These are phyloP conservation scores for Beverwykella pulmonaria DNA, from an alignment of 495 filamentous ascomycete species.

Conservation along the genomic window DNA sequence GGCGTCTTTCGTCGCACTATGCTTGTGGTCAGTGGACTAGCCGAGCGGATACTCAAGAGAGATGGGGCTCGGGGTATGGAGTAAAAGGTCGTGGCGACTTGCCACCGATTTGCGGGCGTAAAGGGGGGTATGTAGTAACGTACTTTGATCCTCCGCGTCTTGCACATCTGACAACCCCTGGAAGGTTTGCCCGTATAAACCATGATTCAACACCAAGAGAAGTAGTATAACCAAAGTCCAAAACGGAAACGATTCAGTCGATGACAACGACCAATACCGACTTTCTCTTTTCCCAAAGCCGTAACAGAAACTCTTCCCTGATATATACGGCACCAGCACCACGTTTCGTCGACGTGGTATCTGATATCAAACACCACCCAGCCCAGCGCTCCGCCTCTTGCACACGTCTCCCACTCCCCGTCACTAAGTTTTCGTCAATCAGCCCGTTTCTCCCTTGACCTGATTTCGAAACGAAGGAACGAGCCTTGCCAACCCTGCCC, in stretches of 20 bases:
- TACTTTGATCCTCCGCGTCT: constrained; percentile 43
- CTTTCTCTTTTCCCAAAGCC: not conserved
- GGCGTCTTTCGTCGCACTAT: constrained; percentile 44
- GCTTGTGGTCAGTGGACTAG: constrained; percentile 8
- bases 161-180: constrained; percentile 41
- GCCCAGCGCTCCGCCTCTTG: constrained; percentile 16
- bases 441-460: not conserved
- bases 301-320: not conserved
- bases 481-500: too few species aligned
- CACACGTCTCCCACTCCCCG: constrained; percentile 2
- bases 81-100: not conserved
- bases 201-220: constrained; percentile 27
- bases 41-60: not conserved
- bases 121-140: not conserved
- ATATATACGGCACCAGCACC: too few species aligned
- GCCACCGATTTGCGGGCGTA: not conserved
- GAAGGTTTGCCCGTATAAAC: constrained; percentile 45
- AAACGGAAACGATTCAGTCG: too few species aligned
- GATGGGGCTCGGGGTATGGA: not conserved
- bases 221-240: not conserved
- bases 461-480: not conserved
- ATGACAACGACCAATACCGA: not conserved
- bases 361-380: too few species aligned
- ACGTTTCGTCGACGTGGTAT: too few species aligned
- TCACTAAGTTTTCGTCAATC: not conserved